Base-by-base conservation (phyloP, 192 early-diverging fungal genomes). In the Mortierella claussenii region DNA sequence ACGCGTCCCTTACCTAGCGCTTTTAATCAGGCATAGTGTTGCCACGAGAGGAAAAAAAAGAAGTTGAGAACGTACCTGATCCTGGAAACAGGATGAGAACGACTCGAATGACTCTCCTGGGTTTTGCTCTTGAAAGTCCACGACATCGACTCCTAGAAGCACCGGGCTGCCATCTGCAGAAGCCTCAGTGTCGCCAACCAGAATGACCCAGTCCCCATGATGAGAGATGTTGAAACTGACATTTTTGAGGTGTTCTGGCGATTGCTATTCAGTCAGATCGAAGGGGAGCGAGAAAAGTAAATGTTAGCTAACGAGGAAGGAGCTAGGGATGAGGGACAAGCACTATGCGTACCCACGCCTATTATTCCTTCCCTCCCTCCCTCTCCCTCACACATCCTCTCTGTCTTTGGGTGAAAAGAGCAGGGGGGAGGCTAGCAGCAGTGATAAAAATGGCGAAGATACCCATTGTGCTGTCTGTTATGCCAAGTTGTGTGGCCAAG, bases 161-260 rank as follows among this genome's bases (percentile, higher is more conserved):
- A 65, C 60, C 7, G 47, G 79, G 49, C 50, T 69, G 34, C 34
- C 57, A 10, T 15, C 30, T 32, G 56, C 57, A 36, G 26, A 36
- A n/a, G n/a, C n/a, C 57, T 65, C 55, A 21, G 65, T 65, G 31
- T 61, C 48, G 13, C 84, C 82, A 31, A 79, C 84, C 8, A 86
- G 60, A n/a, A 87, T 81, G 32, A 87, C 86, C 83, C 84, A 88
- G 57, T 85, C 82, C 4, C 86, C 87, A 65, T 88, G 84, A 76
- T 88, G 82, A 4, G 87, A 87, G 31, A 86, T 64, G 61, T 87
- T 88, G 64, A 87, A 88, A 12, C 48, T 60, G 24, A 81, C 57
- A 28, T 40, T 49, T 4, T 60, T 52, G 0, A 58, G 18, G 31
- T 46, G 50, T 21, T 79, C 62, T 5, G 59, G 67, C 11, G 61